Evolutionary conservation across 2,329 filamentous ascomycete species (phyloP).

Genomic region (Talaromyces sp.): DNA sequence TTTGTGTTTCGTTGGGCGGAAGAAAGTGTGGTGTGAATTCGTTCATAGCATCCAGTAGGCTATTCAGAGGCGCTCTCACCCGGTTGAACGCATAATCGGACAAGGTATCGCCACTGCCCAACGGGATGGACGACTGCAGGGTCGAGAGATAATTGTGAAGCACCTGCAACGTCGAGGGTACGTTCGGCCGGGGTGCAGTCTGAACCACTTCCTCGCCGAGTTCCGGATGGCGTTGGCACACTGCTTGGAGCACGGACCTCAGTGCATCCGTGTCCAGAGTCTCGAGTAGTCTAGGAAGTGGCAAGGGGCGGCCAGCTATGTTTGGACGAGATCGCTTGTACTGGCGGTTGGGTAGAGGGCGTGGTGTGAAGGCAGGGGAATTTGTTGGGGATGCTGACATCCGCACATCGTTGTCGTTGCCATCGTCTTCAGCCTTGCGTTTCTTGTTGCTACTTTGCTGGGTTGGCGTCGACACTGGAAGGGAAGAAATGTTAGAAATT

Average conservation of each 20-base stretch:
- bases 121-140: slow-evolving; percentile 74
- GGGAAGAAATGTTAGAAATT: neutral
- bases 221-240: slow-evolving; percentile 83
- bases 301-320: slow-evolving; percentile 59
- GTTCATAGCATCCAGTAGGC: slow-evolving; percentile 79
- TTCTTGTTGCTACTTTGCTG: slow-evolving; percentile 53
- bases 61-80: slow-evolving; percentile 71
- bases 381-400: slow-evolving; percentile 85
- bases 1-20: slow-evolving; percentile 79
- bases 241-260: slow-evolving; percentile 76
- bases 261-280: slow-evolving; percentile 83
- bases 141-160: slow-evolving; percentile 74
- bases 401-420: slow-evolving; percentile 62
- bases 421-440: slow-evolving; percentile 77
- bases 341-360: slow-evolving; percentile 62
- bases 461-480: slow-evolving; percentile 32
- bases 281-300: slow-evolving; percentile 76
- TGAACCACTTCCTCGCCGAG: slow-evolving; percentile 79
- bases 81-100: slow-evolving; percentile 95
- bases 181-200: slow-evolving; percentile 80
- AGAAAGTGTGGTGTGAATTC: slow-evolving; percentile 96
- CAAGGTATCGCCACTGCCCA: slow-evolving; percentile 66
- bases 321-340: slow-evolving; percentile 65
- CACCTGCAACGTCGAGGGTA: slow-evolving; percentile 72
- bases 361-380: slow-evolving; percentile 69